A percentile compares a stretch with the other conserved stretches of the same genome.
Evolutionary conservation across 768 basidiomycete species (phyloP).

Genomic region (Leccinum incarnatum): DNA sequence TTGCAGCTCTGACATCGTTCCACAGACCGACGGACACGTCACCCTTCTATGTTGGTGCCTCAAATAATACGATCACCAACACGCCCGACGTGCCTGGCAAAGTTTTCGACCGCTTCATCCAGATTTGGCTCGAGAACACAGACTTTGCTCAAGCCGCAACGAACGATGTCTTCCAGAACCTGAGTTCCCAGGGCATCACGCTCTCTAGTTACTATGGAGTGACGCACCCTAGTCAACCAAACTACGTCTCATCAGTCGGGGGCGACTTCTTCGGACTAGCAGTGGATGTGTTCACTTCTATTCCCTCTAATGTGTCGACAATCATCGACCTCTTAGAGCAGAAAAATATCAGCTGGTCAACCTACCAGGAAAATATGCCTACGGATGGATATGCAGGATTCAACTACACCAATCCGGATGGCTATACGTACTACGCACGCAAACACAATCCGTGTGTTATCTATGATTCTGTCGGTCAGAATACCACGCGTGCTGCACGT

Average conservation of each 20-base stretch:
- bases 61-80: slow-evolving; percentile 44
- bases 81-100: slow-evolving; percentile 38
- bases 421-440: slow-evolving; percentile 52
- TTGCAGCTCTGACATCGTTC: slow-evolving; percentile 1
- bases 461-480: slow-evolving; percentile 47
- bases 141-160: slow-evolving; percentile 39
- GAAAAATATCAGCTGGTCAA: slow-evolving; percentile 56
- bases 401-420: slow-evolving; percentile 30
- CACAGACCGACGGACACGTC: slow-evolving; percentile 29
- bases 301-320: slow-evolving; percentile 51
- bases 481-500: slow-evolving; percentile 39
- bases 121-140: slow-evolving; percentile 66
- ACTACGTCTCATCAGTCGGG: slow-evolving; percentile 47
- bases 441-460: slow-evolving; percentile 56
- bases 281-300: slow-evolving; percentile 33
- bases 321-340: slow-evolving; percentile 59
- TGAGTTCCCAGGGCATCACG: slow-evolving; percentile 50
- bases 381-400: slow-evolving; percentile 44
- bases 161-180: slow-evolving; percentile 30
- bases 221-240: slow-evolving; percentile 63
- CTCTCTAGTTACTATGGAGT: slow-evolving; percentile 46
- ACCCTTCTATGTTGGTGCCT: slow-evolving; percentile 40
- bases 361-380: slow-evolving; percentile 62
- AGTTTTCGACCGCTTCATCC: slow-evolving; percentile 47
- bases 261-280: slow-evolving; percentile 55